Evolutionary conservation across 2,329 filamentous ascomycete genomes (phyloP).

Genomic region (Fusarium pseudonygamai): DNA sequence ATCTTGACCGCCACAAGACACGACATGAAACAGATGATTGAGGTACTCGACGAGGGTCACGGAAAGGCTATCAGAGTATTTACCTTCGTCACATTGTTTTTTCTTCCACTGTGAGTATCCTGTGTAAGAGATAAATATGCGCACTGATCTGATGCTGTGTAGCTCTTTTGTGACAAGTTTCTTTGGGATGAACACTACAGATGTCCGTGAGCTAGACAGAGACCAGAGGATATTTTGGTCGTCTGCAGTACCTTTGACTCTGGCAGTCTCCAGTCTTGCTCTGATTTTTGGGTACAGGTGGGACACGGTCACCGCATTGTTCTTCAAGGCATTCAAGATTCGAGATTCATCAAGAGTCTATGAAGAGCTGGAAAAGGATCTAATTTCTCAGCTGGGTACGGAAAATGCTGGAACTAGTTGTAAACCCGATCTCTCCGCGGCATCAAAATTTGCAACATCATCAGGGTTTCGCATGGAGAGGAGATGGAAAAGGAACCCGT

Average conservation of each 20-base stretch:
- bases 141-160: not conserved
- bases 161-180: not conserved
- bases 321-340: no score
- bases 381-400: no score
- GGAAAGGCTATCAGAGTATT: not conserved
- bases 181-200: not conserved
- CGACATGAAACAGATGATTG: not conserved
- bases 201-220: not conserved
- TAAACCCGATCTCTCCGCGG: no score
- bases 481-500: no score
- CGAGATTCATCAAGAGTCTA: no score
- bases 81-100: not conserved
- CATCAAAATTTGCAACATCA: no score
- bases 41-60: not conserved
- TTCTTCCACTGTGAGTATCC: not conserved
- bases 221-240: not conserved
- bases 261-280: not conserved
- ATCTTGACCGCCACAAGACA: not conserved
- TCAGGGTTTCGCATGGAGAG: no score
- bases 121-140: no score
- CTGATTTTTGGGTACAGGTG: not conserved
- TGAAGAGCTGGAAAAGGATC: no score
- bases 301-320: not conserved
- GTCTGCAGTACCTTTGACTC: not conserved
- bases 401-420: no score